A percentile compares a stretch with the other conserved stretches of the same genome.
Evolutionary conservation across 2,329 filamentous ascomycete species (phyloP).

Genomic region (Incumbomyces delicatus): DNA sequence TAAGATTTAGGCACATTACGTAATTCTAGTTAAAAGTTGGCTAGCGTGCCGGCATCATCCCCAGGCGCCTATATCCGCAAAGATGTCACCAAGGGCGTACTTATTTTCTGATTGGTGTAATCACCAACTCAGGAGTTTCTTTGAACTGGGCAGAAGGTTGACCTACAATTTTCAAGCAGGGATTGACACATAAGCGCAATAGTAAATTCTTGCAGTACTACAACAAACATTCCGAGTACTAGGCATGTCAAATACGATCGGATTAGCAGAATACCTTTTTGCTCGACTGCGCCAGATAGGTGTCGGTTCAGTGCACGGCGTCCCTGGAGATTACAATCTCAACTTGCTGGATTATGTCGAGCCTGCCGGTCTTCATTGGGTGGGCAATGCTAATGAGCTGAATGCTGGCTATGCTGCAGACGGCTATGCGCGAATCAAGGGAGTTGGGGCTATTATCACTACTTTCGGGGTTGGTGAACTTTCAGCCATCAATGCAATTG

Average conservation of each 20-base stretch:
- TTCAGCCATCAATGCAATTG: slow-evolving; percentile 26
- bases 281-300: slow-evolving; percentile 39
- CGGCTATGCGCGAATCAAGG: slow-evolving; percentile 57
- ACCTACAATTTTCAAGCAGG: too few species aligned
- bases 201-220: too few species aligned
- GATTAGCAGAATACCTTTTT: slow-evolving; percentile 40
- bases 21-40: too few species aligned
- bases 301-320: slow-evolving; percentile 39
- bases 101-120: too few species aligned
- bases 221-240: too few species aligned
- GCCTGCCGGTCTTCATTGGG: slow-evolving; percentile 45
- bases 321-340: slow-evolving; percentile 37
- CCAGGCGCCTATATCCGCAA: too few species aligned
- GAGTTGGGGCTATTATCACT: slow-evolving; percentile 34
- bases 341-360: slow-evolving; percentile 48
- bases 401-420: slow-evolving; percentile 65
- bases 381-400: slow-evolving; percentile 53
- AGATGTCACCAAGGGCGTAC: too few species aligned
- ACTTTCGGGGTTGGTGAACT: slow-evolving; percentile 52
- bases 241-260: slow-evolving; percentile 2
- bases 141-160: too few species aligned
- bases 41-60: too few species aligned
- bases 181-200: too few species aligned
- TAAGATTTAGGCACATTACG: too few species aligned
- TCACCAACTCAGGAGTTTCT: too few species aligned